These are phyloP conservation scores for Silene vulgaris DNA, from an alignment of 179 eudicot species.

Conservation along the genomic window DNA sequence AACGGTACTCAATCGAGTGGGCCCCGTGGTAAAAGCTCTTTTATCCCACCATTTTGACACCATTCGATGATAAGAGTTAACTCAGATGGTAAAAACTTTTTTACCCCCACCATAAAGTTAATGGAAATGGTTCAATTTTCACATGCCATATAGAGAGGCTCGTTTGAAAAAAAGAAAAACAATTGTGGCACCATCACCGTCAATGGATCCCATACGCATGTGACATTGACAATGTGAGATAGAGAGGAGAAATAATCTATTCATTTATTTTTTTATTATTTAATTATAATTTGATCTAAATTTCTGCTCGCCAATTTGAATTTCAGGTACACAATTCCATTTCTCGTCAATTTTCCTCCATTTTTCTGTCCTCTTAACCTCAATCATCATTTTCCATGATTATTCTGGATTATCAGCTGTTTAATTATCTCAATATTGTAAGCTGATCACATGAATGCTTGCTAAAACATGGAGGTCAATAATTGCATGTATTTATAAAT, in stretches of 20 bases:
- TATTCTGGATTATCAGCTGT: not conserved
- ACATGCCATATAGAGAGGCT: too few species aligned
- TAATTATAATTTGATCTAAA: not conserved
- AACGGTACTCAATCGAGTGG: too few species aligned
- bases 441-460: not conserved
- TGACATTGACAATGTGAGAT: not conserved
- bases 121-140: too few species aligned
- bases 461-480: too few species aligned
- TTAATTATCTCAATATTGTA: not conserved
- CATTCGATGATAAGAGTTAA: too few species aligned
- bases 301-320: not conserved
- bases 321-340: not conserved
- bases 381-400: too few species aligned
- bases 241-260: not conserved
- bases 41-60: too few species aligned
- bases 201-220: not conserved
- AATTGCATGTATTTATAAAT: not conserved
- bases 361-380: not conserved
- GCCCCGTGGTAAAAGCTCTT: too few species aligned
- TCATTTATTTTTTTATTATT: not conserved
- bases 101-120: too few species aligned
- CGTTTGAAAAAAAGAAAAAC: too few species aligned
- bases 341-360: not conserved
- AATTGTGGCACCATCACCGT: not conserved
- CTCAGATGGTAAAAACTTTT: too few species aligned